Conservation (phyloP, 2,329 filamentous ascomycete species). For the Trichophyton simii region DNA sequence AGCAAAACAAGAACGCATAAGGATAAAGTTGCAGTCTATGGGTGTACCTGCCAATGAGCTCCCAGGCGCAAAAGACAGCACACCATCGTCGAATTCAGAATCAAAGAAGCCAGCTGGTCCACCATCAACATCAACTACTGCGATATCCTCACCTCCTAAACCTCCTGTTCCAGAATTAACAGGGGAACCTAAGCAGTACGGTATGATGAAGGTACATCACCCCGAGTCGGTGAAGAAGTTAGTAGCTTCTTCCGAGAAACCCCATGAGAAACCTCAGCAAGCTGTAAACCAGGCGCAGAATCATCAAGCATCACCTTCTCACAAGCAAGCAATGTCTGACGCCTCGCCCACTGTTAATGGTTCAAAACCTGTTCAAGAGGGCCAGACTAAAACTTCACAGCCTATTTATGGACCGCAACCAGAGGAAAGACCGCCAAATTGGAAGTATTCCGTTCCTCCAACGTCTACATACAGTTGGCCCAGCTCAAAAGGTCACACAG, state of each 20-base stretch:
- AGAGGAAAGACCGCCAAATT: conserved; percentile 26
- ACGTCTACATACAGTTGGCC: conserved; percentile 26
- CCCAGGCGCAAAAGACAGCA: conserved; percentile 11
- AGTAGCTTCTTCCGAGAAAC: conserved; percentile 25
- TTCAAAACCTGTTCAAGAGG: conserved; percentile 9
- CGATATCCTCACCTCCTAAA: conserved; percentile 43
- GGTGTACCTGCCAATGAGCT: conserved; percentile 33
- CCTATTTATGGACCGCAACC: conserved; percentile 15
- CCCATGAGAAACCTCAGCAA: conserved; percentile 22
- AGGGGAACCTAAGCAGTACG: conserved; percentile 47
- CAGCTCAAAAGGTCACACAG: conserved; percentile 24
- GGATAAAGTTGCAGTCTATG: conserved; percentile 43
- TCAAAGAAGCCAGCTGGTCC: conserved; percentile 7
- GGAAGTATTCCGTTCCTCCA: conserved; percentile 26
- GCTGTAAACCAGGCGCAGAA: conserved; percentile 13
- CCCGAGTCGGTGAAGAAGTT: conserved; percentile 41
- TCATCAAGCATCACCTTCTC: conserved; percentile 17
- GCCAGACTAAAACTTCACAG: conserved; percentile 9
- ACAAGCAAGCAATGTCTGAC: not conserved
- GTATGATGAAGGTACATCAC: conserved; percentile 50
- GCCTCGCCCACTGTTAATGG: conserved; percentile 1
- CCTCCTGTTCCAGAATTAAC: conserved; percentile 46
- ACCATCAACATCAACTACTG: conserved; percentile 19
- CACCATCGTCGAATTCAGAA: conserved; percentile 1
- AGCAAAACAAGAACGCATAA: conserved; percentile 45